phyloP scores from a whole-genome alignment of 2,329 filamentous ascomycete genomes.

The Pestalotiopsis sp. region DNA sequence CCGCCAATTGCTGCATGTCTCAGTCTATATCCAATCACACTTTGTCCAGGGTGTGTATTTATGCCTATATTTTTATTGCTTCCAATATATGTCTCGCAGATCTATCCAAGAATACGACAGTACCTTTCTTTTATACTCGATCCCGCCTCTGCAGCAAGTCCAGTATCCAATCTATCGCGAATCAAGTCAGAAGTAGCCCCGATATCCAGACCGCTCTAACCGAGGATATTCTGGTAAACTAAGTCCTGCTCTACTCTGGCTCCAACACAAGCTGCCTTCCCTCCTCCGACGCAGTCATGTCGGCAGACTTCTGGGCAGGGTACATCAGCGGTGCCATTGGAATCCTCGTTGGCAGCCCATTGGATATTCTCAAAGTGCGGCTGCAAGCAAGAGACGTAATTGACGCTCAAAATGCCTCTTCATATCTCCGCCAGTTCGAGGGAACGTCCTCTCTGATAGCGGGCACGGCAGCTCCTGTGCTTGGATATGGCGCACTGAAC shows the following conservation, averaged over 20 bases:
- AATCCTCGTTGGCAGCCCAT: slow-evolving; percentile 86
- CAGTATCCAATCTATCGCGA: background rate
- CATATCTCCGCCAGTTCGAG: slow-evolving; percentile 35
- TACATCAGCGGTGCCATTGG: slow-evolving; percentile 48
- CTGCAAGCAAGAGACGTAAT: slow-evolving; percentile 65
- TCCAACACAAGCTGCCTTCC: background rate
- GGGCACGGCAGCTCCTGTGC: slow-evolving; percentile 81
- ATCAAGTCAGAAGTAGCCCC: background rate
- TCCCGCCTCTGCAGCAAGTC: background rate
- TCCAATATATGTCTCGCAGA: background rate
- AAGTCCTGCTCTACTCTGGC: background rate
- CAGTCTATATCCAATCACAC: slow-evolving; percentile 1
- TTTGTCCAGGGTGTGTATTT: background rate
- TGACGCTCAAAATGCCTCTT: slow-evolving; percentile 23
- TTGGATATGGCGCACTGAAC: slow-evolving; percentile 90
- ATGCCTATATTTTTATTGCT: background rate
- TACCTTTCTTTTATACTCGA: background rate
- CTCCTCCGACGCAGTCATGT: slow-evolving; percentile 55
- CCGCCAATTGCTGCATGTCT: background rate
- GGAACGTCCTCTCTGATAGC: slow-evolving; percentile 46
- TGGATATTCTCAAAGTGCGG: slow-evolving; percentile 72
- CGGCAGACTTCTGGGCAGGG: slow-evolving; percentile 90
- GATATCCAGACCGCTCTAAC: background rate
- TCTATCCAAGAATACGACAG: background rate
- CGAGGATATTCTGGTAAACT: background rate